A percentile compares a stretch with the other conserved stretches of the same genome.
Evolutionary conservation across 2,329 filamentous ascomycete genomes (phyloP).

Genomic region (Colletotrichum sp.): DNA sequence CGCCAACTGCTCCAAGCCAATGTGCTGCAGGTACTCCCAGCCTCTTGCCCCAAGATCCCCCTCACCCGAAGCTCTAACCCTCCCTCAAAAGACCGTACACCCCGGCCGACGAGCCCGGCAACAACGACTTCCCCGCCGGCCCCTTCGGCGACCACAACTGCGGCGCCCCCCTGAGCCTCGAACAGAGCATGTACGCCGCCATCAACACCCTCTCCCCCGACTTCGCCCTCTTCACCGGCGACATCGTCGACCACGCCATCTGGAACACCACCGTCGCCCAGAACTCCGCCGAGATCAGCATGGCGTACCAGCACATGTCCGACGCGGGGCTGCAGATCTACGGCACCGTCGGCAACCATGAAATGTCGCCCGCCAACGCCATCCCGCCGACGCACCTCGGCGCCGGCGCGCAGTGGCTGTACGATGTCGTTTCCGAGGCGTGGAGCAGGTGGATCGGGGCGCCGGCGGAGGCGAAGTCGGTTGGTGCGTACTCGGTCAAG

Average conservation of each 20-base stretch:
- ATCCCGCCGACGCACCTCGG: background rate
- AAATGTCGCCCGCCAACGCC: slow-evolving; percentile 45
- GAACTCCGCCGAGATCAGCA: slow-evolving; percentile 40
- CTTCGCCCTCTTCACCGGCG: slow-evolving; percentile 65
- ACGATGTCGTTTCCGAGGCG: background rate
- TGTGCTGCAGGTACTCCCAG: slow-evolving; percentile 67
- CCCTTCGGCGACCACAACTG: slow-evolving; percentile 58
- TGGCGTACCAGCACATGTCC: slow-evolving; percentile 53
- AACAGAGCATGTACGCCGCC: slow-evolving; percentile 59
- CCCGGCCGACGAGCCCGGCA: slow-evolving; percentile 49
- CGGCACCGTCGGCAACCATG: slow-evolving; percentile 62
- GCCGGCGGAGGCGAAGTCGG: background rate
- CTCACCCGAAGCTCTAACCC: no score
- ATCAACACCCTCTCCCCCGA: slow-evolving; percentile 51
- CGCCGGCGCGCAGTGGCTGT: background rate
- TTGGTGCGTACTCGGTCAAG: background rate
- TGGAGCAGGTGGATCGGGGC: background rate
- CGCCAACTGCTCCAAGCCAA: slow-evolving; percentile 61
- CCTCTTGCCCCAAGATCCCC: no score
- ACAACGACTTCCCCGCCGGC: slow-evolving; percentile 53
- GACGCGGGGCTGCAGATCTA: slow-evolving; percentile 49
- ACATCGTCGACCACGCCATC: slow-evolving; percentile 59
- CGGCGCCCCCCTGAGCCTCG: slow-evolving; percentile 54
- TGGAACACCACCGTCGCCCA: slow-evolving; percentile 47
- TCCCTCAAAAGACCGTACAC: slow-evolving; percentile 55